Base-by-base conservation (phyloP, 1,284 basidiomycete genomes). In the Leccinum proximum region DNA sequence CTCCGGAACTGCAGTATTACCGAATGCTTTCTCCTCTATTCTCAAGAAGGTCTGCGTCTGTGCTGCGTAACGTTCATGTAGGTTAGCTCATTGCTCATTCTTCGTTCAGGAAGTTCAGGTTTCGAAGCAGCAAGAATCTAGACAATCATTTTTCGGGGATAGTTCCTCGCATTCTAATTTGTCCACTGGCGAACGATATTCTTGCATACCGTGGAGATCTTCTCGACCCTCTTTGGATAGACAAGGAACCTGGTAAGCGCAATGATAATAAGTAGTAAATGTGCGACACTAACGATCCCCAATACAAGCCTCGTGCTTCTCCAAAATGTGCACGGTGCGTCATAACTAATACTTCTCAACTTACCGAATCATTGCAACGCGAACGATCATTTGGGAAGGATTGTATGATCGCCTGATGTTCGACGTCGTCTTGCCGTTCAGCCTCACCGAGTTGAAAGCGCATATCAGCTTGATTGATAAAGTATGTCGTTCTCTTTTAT, bases 41-140 rank as follows among this genome's bases (percentile, higher is more conserved):
- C 58, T 79, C 22, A 50, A 13, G 6, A 79, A 72, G 70, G 78
- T 77, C 1, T 18, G 13, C 9, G 1, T 1, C 13, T 8, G 11
- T 13, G 10, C 5, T 4, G 7, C 0, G 7, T 38, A 9, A 5
- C 33, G 33, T 33, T 33, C 33, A 33, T 33, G 33, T 33, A 33
- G 38, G n/a, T 16, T 4, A 4, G 14, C 2, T 26, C 11, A 7
- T 48, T 3, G 10, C 16, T 40, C 18, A 45, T 9, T 16, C 22
- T 18, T 30, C 16, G 8, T 18, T 2, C 9, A 78, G 77, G 75
- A 72, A 16, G 67, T 70, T 2, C 71, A 69, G 61, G 74, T 79
- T 37, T 72, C 69, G 10, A 76, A 78, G 64, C 64, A 66, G 6
- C 68, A 69, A 40, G 75, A 79, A 61, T 79, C 76, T 38, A 64